phyloP scores from a whole-genome alignment of 2,329 filamentous ascomycete genomes.

The Pochonia chlamydosporia region DNA sequence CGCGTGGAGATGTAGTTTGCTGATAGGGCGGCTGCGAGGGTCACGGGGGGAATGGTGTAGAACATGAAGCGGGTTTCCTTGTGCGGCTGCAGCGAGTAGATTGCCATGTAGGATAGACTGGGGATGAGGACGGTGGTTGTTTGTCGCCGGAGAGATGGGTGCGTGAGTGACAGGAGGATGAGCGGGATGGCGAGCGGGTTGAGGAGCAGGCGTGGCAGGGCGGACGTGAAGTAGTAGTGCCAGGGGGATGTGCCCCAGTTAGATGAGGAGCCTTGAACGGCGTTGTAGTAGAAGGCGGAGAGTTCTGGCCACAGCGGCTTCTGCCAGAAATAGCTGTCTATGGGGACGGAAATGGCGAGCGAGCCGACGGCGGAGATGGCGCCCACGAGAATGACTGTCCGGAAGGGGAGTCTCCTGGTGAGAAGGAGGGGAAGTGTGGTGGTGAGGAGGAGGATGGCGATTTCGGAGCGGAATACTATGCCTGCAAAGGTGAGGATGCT shows the following conservation, averaged over 20 bases:
- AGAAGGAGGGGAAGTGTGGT: conserved; percentile 60
- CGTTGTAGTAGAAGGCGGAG: conserved; percentile 86
- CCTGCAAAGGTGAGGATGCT: conserved; percentile 74
- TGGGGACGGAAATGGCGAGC: conserved; percentile 61
- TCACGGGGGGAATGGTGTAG: conserved; percentile 77
- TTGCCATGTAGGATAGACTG: conserved; percentile 61
- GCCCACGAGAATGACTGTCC: conserved; percentile 61
- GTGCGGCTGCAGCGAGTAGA: conserved; percentile 88
- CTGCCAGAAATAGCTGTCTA: conserved; percentile 96
- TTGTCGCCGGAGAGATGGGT: conserved; percentile 37
- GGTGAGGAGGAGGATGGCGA: conserved; percentile 72
- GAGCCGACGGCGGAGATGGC: conserved; percentile 59
- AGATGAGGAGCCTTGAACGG: conserved; percentile 72
- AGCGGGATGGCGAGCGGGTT: conserved; percentile 66
- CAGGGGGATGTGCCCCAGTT: conserved; percentile 85
- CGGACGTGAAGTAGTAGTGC: conserved; percentile 79
- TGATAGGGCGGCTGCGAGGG: conserved; percentile 67
- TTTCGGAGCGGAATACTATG: conserved; percentile 82
- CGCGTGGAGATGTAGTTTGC: conserved; percentile 66
- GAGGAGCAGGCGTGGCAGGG: conserved; percentile 74
- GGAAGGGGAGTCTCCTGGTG: conserved; percentile 44
- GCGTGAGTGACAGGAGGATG: conserved; percentile 44
- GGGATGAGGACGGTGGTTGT: conserved; percentile 55
- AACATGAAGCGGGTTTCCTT: conserved; percentile 96
- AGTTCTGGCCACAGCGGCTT: conserved; percentile 84